Percentiles rank a stretch among this genome's conserved stretches.
phyloP scores from a whole-genome alignment of 2,329 filamentous ascomycete species.

The Ambrosiella beaveri region DNA sequence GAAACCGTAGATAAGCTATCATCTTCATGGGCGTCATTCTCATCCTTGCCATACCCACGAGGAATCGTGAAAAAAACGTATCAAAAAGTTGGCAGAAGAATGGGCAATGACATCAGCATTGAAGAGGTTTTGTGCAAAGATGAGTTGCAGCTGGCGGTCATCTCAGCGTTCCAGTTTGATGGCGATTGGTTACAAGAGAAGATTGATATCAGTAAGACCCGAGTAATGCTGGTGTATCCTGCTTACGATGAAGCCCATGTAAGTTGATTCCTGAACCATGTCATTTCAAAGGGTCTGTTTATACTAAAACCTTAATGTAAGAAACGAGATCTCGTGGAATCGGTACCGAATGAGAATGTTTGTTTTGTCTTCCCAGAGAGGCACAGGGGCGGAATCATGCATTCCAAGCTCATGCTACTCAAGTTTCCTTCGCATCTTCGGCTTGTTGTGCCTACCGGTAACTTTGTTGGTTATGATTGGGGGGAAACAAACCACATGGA shows the following conservation, averaged over 20 bases:
- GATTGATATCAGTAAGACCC: slow-evolving; percentile 41
- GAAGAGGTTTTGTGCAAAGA: slow-evolving; percentile 68
- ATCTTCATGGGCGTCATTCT: neutral
- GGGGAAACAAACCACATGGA: slow-evolving; percentile 72
- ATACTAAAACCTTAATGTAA: slow-evolving; percentile 15
- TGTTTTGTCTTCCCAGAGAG: slow-evolving; percentile 71
- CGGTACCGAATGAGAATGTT: slow-evolving; percentile 35
- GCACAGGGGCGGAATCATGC: slow-evolving; percentile 61
- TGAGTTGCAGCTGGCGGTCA: slow-evolving; percentile 55
- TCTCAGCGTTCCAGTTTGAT: slow-evolving; percentile 82
- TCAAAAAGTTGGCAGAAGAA: slow-evolving; percentile 43
- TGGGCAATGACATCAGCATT: slow-evolving; percentile 61
- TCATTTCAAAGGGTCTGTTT: too few species aligned
- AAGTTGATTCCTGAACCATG: slow-evolving; percentile 15
- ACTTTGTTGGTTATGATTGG: slow-evolving; percentile 77
- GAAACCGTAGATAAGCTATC: neutral
- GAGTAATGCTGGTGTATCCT: slow-evolving; percentile 43
- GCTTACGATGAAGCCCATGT: slow-evolving; percentile 36
- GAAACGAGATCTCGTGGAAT: slow-evolving; percentile 32
- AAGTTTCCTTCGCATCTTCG: slow-evolving; percentile 58
- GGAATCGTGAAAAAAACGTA: slow-evolving; percentile 73
- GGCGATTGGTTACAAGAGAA: slow-evolving; percentile 63
- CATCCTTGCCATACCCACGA: slow-evolving; percentile 25
- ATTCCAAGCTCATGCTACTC: slow-evolving; percentile 86
- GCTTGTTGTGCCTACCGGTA: slow-evolving; percentile 73